Percentiles rank a stretch among this genome's conserved stretches.
Evolutionary conservation across 2,329 filamentous ascomycete genomes (phyloP).

Genomic region (Passalora sequoiae): DNA sequence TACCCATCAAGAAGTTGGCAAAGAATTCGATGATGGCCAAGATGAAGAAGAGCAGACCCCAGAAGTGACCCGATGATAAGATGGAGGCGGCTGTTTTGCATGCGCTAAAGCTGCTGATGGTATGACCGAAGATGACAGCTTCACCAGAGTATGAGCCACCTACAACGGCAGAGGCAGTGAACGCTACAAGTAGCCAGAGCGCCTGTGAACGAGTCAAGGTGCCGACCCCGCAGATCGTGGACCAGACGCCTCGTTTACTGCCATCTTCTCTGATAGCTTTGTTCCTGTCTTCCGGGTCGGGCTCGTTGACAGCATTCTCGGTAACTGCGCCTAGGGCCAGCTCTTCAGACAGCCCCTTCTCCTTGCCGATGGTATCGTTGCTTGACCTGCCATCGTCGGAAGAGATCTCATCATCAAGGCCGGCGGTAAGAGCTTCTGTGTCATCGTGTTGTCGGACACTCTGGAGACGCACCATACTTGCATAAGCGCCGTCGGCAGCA

Average conservation of each 20-base stretch:
- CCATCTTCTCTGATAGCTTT: conserved; percentile 4
- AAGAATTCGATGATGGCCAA: conserved; percentile 56
- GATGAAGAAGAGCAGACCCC: conserved; percentile 56
- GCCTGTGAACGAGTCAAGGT: conserved; percentile 13
- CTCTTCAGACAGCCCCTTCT: neutral
- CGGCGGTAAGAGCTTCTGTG: conserved; percentile 6
- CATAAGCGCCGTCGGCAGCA: conserved; percentile 37
- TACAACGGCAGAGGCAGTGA: conserved; percentile 35
- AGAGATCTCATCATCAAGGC: too few relatives aligned
- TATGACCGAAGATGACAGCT: conserved; percentile 57
- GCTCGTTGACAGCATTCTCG: conserved; percentile 1
- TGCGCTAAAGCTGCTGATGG: conserved; percentile 52
- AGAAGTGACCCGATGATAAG: conserved; percentile 53
- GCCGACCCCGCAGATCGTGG: conserved; percentile 12
- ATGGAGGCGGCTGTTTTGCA: conserved; percentile 49
- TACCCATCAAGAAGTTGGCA: conserved; percentile 58
- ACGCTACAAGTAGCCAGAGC: conserved; percentile 16
- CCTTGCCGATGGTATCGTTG: conserved; percentile 8
- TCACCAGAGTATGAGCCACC: conserved; percentile 52
- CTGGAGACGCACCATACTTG: conserved; percentile 48
- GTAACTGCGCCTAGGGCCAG: neutral
- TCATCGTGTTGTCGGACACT: conserved; percentile 25
- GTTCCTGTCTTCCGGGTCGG: conserved; percentile 5
- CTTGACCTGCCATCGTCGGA: conserved; percentile 8
- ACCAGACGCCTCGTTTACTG: conserved; percentile 11